Percentiles rank a stretch among this genome's conserved stretches.
phyloP scores from a whole-genome alignment of 2,329 filamentous ascomycete species.

The Mollisia scopiformis region DNA sequence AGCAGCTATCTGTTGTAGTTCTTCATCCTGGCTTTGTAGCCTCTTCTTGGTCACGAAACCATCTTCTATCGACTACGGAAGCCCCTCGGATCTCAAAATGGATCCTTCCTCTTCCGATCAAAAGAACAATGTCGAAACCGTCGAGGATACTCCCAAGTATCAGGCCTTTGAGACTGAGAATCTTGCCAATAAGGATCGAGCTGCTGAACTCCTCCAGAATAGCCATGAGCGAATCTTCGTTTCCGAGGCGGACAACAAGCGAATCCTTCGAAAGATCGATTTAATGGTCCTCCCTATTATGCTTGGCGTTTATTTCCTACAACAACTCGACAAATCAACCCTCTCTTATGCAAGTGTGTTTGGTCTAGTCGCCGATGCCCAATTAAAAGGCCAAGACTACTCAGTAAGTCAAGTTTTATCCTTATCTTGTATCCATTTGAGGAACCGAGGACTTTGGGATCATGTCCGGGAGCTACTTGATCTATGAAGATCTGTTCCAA shows the following conservation, averaged over 20 bases:
- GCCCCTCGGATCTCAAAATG: constrained; percentile 13
- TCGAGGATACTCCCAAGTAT: constrained; percentile 20
- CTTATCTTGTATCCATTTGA: too few species aligned
- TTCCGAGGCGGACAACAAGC: constrained; percentile 25
- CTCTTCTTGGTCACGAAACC: not conserved
- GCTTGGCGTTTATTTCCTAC: constrained; percentile 59
- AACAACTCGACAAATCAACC: constrained; percentile 46
- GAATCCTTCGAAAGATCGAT: constrained; percentile 44
- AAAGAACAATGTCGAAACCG: constrained; percentile 16
- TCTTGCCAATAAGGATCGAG: constrained; percentile 18
- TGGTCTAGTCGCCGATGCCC: constrained; percentile 49
- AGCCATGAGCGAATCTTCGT: constrained; percentile 18
- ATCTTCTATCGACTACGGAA: too few species aligned
- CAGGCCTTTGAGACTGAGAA: not conserved
- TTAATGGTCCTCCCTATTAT: constrained; percentile 52
- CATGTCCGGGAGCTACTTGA: too few species aligned
- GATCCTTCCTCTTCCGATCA: constrained; percentile 7
- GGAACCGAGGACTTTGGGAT: too few species aligned
- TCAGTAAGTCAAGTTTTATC: too few species aligned
- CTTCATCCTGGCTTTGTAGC: not conserved
- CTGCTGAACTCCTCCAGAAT: constrained; percentile 23
- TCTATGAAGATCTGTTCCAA: too few species aligned
- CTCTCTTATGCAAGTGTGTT: constrained; percentile 51
- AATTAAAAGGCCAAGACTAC: constrained; percentile 49
- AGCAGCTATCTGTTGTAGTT: not conserved